Percentiles rank a stretch among this genome's conserved stretches.
phyloP scores from a whole-genome alignment of 495 filamentous ascomycete genomes.

The Glonium stellatum region DNA sequence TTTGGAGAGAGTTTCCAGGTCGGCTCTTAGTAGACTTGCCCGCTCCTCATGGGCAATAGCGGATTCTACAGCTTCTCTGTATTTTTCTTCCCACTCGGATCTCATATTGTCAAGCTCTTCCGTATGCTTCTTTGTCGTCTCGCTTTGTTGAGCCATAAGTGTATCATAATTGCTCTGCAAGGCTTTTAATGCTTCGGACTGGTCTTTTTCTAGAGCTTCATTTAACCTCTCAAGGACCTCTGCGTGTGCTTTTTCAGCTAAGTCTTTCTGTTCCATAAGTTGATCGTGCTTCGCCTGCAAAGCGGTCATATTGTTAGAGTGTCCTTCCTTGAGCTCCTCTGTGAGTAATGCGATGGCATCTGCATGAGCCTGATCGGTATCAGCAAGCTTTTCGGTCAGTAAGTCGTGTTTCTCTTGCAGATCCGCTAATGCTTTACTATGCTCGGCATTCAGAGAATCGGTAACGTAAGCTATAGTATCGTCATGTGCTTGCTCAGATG shows the following conservation, averaged over 20 bases:
- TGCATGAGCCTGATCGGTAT: slow-evolving; percentile 18
- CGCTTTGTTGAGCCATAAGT: background rate
- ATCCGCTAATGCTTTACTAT: slow-evolving; percentile 6
- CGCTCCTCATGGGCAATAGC: no score
- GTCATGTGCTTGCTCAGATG: slow-evolving; percentile 18
- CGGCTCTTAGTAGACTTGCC: no score
- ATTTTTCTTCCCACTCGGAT: background rate
- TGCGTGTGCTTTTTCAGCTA: slow-evolving; percentile 18
- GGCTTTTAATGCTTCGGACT: slow-evolving; percentile 17
- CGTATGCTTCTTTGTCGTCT: background rate
- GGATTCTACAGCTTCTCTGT: background rate
- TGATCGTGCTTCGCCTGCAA: slow-evolving; percentile 17
- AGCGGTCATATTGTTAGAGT: slow-evolving; percentile 20
- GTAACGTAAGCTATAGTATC: slow-evolving; percentile 17
- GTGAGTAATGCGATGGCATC: slow-evolving; percentile 24
- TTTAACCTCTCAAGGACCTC: slow-evolving; percentile 23
- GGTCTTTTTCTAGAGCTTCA: slow-evolving; percentile 18
- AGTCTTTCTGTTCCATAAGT: slow-evolving; percentile 13
- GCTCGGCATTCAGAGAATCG: slow-evolving; percentile 18
- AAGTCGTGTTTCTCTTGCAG: slow-evolving; percentile 16
- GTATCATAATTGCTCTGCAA: slow-evolving; percentile 24
- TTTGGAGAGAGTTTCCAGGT: background rate
- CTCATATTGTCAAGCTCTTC: background rate
- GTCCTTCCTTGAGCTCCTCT: slow-evolving; percentile 21
- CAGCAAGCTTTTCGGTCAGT: slow-evolving; percentile 12